These are phyloP conservation scores for Schizothecium vesticola DNA, from an alignment of 495 filamentous ascomycete species.

Conservation along the genomic window DNA sequence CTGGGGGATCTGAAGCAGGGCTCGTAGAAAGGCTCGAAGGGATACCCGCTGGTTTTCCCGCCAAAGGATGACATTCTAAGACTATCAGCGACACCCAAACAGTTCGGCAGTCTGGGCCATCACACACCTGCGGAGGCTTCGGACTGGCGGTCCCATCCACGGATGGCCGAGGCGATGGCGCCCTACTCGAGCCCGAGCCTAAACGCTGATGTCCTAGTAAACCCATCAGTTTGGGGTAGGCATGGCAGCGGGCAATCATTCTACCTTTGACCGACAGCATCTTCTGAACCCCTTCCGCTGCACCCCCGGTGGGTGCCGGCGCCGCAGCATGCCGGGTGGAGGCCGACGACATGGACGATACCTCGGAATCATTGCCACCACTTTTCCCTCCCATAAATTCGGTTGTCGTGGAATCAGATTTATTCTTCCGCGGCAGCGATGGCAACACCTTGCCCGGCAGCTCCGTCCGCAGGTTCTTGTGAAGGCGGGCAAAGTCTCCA, in stretches of 20 bases:
- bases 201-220: constrained; percentile 30
- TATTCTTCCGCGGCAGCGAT: constrained; percentile 85
- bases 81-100: background rate
- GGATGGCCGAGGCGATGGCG: constrained; percentile 35
- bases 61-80: constrained; percentile 56
- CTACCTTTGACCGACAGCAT: constrained; percentile 40
- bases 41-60: constrained; percentile 91
- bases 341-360: constrained; percentile 68
- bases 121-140: constrained; percentile 18
- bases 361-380: constrained; percentile 61
- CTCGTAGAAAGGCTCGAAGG: constrained; percentile 80
- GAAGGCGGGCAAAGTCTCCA: constrained; percentile 75
- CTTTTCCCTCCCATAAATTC: constrained; percentile 43
- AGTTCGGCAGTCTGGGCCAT: background rate
- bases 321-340: constrained; percentile 50
- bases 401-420: constrained; percentile 58
- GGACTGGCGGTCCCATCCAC: constrained; percentile 27
- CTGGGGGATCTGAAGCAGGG: constrained; percentile 74
- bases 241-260: background rate
- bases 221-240: background rate
- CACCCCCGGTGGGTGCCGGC: constrained; percentile 10
- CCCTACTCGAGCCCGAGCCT: constrained; percentile 28
- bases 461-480: constrained; percentile 74
- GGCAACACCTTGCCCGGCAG: constrained; percentile 88
- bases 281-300: constrained; percentile 29